A percentile compares a stretch with the other conserved stretches of the same genome.
Conservation (phyloP, 73 alveolate genomes). For the Paramecium sonneborni region DNA sequence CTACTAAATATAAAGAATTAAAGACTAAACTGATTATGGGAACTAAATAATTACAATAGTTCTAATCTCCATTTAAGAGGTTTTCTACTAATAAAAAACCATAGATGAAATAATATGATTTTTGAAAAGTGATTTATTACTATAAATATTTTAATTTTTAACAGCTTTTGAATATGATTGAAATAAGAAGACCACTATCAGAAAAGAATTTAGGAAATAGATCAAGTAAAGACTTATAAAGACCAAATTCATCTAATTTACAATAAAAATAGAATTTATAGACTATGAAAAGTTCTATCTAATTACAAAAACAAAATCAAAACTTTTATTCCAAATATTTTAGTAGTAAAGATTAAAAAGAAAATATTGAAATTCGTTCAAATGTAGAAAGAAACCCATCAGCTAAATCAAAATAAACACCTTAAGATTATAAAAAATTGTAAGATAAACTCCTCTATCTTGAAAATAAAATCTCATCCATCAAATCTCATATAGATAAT, state of each 20-base stretch:
- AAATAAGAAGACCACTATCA: slow-evolving; percentile 20
- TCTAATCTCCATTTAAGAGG: slow-evolving; percentile 38
- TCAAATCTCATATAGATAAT: slow-evolving; percentile 26
- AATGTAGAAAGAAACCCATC: neutral
- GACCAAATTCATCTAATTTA: slow-evolving; percentile 45
- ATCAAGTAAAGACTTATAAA: neutral
- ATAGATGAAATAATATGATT: slow-evolving; percentile 18
- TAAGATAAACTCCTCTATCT: slow-evolving; percentile 20
- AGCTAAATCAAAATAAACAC: neutral
- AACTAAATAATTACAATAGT: neutral
- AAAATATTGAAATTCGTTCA: slow-evolving; percentile 8
- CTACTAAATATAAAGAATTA: slow-evolving; percentile 9
- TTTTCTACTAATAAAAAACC: slow-evolving; percentile 23
- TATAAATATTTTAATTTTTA: slow-evolving; percentile 37
- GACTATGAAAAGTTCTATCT: slow-evolving; percentile 32
- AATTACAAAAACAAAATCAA: slow-evolving; percentile 42
- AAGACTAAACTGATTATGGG: slow-evolving; percentile 30
- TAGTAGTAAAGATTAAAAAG: slow-evolving; percentile 41
- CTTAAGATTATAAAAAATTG: slow-evolving; percentile 33
- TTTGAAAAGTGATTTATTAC: neutral
- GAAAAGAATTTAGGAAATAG: slow-evolving; percentile 54
- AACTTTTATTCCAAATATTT: slow-evolving; percentile 52
- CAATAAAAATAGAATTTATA: neutral
- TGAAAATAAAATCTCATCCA: slow-evolving; percentile 28
- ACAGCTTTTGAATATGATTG: slow-evolving; percentile 34